Percentiles rank a stretch among this genome's conserved stretches.
phyloP scores from a whole-genome alignment of 2,329 filamentous ascomycete genomes.

The Pseudocercospora crystallina region DNA sequence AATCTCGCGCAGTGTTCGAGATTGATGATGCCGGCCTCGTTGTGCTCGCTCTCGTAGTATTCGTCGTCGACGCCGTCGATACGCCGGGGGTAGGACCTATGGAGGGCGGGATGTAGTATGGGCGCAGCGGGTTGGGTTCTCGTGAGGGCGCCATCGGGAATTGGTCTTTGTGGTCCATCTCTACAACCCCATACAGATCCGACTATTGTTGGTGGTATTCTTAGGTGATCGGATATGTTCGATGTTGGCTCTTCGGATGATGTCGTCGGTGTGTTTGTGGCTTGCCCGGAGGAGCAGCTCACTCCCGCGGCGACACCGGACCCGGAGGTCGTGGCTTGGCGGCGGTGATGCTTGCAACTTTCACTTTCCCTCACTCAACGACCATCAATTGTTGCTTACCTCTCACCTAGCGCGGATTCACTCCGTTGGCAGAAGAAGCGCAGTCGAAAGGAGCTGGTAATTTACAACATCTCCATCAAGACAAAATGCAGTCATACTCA shows the following conservation, averaged over 20 bases:
- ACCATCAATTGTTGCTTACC: not conserved
- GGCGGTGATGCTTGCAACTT: not conserved
- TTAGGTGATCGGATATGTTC: not conserved
- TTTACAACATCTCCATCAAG: not conserved
- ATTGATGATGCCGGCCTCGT: conserved; percentile 40
- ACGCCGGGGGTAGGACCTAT: conserved; percentile 51
- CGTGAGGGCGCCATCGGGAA: conserved; percentile 45
- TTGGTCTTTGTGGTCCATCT: conserved; percentile 22
- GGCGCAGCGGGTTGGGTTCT: conserved; percentile 64
- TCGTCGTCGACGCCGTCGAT: conserved; percentile 10
- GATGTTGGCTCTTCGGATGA: not conserved
- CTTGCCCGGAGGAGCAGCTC: not conserved
- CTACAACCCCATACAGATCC: no score
- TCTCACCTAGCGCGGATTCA: not conserved
- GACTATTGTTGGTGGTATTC: not conserved
- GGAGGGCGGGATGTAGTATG: conserved; percentile 71
- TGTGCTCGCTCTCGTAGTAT: conserved; percentile 5
- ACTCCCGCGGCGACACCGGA: not conserved
- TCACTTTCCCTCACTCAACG: not conserved
- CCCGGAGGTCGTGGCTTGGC: not conserved
- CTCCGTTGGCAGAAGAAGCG: not conserved
- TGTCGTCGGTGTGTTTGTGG: conserved; percentile 1
- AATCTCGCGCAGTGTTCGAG: conserved; percentile 70
- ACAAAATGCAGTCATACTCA: no score
- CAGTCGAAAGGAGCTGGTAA: not conserved